Conservation (phyloP, 495 filamentous ascomycete genomes). For the Podospora fimiseda region DNA sequence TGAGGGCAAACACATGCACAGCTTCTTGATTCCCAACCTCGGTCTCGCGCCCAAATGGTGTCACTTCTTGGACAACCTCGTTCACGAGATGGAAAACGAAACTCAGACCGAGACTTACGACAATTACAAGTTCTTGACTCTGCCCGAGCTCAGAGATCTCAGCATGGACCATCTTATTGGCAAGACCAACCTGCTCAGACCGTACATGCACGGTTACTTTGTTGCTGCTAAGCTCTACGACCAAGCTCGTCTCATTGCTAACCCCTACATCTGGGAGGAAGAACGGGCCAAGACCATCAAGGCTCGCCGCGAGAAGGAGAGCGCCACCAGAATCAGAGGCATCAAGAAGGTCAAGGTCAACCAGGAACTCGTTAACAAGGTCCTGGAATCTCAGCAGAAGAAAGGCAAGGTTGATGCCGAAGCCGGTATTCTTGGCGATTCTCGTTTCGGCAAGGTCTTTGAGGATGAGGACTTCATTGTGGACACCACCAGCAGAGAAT, state of each 20-base stretch:
- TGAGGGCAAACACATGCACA: slow-evolving; percentile 64
- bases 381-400: slow-evolving; percentile 74
- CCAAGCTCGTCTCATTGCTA: slow-evolving; percentile 83
- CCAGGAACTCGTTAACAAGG: slow-evolving; percentile 73
- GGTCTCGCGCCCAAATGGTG: slow-evolving; percentile 88
- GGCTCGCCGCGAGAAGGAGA: slow-evolving; percentile 90
- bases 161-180: slow-evolving; percentile 83
- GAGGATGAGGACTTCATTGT: slow-evolving; percentile 88
- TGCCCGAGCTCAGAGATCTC: slow-evolving; percentile 70
- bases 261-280: slow-evolving; percentile 88
- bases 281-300: slow-evolving; percentile 79
- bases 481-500: slow-evolving; percentile 84
- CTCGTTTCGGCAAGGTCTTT: slow-evolving; percentile 83
- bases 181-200: slow-evolving; percentile 74
- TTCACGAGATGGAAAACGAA: slow-evolving; percentile 94
- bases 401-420: slow-evolving; percentile 59
- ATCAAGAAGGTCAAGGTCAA: slow-evolving; percentile 91
- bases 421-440: slow-evolving; percentile 64
- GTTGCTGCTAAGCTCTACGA: slow-evolving; percentile 89
- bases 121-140: slow-evolving; percentile 95
- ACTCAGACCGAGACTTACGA: slow-evolving; percentile 76
- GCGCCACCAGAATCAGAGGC: slow-evolving; percentile 84
- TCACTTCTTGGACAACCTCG: slow-evolving; percentile 90
- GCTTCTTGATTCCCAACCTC: slow-evolving; percentile 92
- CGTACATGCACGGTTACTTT: slow-evolving; percentile 99